Percentiles rank a stretch among this genome's conserved stretches.
These are phyloP conservation scores for Boletus calvinii DNA, from an alignment of 1,284 basidiomycete genomes.

Conservation along the genomic window DNA sequence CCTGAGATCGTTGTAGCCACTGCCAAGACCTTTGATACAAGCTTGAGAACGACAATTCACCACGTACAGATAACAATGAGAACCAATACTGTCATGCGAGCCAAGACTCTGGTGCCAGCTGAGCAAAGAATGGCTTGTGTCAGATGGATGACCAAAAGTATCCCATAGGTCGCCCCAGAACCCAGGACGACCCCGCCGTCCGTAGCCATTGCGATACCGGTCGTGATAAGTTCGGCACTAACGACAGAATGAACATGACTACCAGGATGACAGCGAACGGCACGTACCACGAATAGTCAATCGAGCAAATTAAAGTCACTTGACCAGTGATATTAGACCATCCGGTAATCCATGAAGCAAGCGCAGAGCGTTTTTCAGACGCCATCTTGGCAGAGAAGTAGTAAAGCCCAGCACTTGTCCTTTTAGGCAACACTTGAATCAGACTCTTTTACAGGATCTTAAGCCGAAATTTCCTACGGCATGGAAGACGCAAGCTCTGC, in stretches of 20 bases:
- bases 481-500: conserved; percentile 70
- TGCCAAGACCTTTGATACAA: conserved; percentile 17
- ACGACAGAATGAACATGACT: neutral
- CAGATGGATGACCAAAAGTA: conserved; percentile 56
- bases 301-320: conserved; percentile 62
- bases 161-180: conserved; percentile 58
- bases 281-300: conserved; percentile 60
- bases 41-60: neutral
- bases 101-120: conserved; percentile 58
- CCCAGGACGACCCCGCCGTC: conserved; percentile 49
- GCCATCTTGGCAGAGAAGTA: conserved; percentile 70
- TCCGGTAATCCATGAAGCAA: conserved; percentile 66
- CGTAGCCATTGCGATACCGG: conserved; percentile 59
- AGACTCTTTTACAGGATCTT: neutral
- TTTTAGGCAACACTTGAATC: conserved; percentile 21
- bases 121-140: conserved; percentile 65
- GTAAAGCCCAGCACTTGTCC: conserved; percentile 65
- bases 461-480: conserved; percentile 49
- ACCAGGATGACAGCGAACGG: neutral
- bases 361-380: conserved; percentile 49
- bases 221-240: conserved; percentile 67
- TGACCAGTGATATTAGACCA: conserved; percentile 59
- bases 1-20: conserved; percentile 57
- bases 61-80: conserved; percentile 54
- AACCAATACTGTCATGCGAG: conserved; percentile 62